These are phyloP conservation scores for Backusella tarrabulga DNA, from an alignment of 192 early-diverging fungal genomes.

Conservation along the genomic window DNA sequence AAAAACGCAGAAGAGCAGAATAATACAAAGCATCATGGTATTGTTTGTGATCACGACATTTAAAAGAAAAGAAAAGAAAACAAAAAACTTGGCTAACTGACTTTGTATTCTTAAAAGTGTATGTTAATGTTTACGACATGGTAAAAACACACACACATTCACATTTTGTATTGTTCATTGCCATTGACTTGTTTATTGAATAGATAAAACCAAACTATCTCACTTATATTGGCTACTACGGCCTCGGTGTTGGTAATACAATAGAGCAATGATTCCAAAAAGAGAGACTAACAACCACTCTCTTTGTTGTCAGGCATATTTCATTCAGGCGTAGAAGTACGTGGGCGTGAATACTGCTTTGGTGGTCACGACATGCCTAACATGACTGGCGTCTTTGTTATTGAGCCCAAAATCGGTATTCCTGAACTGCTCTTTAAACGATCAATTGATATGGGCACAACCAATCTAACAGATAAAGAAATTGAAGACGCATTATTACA, in stretches of 20 bases:
- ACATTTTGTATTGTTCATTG: background rate
- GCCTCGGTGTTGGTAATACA: conserved; percentile 26
- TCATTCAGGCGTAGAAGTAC: conserved; percentile 38
- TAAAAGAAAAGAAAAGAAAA: background rate
- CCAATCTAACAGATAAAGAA: conserved; percentile 17
- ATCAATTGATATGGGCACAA: conserved; percentile 33
- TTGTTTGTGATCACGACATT: background rate
- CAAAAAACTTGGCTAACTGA: background rate
- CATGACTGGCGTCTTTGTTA: conserved; percentile 37
- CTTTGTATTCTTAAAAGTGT: conserved; percentile 13
- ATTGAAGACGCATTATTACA: conserved; percentile 15
- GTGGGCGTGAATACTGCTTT: conserved; percentile 38
- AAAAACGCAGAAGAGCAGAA: background rate
- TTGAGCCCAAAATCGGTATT: conserved; percentile 33
- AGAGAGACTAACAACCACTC: background rate
- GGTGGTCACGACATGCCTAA: conserved; percentile 36
- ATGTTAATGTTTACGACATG: conserved; percentile 38
- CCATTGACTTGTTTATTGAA: background rate
- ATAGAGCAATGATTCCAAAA: background rate
- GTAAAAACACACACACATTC: conserved; percentile 6
- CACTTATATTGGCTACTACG: conserved; percentile 21
- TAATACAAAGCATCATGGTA: conserved; percentile 5
- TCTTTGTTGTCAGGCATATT: conserved; percentile 23
- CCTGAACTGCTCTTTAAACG: conserved; percentile 22
- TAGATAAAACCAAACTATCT: conserved; percentile 31